Percentiles rank a stretch among this genome's conserved stretches.
These are phyloP conservation scores for Echites panduratus DNA, from an alignment of 257 asterid genomes.

Conservation along the genomic window DNA sequence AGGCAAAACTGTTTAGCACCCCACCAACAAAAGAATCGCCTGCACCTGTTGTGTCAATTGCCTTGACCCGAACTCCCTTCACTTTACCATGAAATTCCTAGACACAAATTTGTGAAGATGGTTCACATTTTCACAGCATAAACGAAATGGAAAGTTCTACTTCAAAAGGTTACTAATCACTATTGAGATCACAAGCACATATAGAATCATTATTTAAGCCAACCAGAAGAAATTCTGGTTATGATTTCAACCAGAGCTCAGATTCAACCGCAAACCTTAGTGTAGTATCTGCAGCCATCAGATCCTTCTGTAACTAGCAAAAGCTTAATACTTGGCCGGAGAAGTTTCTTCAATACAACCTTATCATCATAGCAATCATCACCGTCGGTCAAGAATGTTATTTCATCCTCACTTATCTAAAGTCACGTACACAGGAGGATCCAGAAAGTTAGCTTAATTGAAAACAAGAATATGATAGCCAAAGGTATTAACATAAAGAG, in stretches of 20 bases:
- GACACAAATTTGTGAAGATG: conserved; percentile 1
- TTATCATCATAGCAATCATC: conserved; percentile 32
- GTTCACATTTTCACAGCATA: neutral
- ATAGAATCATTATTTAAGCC: neutral
- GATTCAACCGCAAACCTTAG: conserved; percentile 19
- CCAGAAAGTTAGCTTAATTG: neutral
- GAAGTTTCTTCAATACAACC: conserved; percentile 27
- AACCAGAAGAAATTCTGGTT: neutral
- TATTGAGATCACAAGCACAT: neutral
- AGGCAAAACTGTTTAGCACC: conserved; percentile 13
- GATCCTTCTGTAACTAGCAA: conserved; percentile 30
- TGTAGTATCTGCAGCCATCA: conserved; percentile 36
- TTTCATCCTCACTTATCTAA: conserved; percentile 34
- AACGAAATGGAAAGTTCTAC: neutral
- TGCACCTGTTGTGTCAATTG: conserved; percentile 39
- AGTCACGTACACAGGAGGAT: neutral
- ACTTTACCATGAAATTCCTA: conserved; percentile 34
- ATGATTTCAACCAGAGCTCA: too few relatives aligned
- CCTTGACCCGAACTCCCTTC: conserved; percentile 20
- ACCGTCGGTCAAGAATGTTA: conserved; percentile 33
- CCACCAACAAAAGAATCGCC: conserved; percentile 32
- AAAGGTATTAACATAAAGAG: neutral
- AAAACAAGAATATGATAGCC: too few relatives aligned
- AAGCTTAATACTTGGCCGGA: conserved; percentile 29
- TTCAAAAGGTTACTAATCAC: too few relatives aligned